Evolutionary conservation across 352 stramenopile species (phyloP), one percentile per base, ranked within the genome.

Genomic region (Phytophthora tubulina): DNA sequence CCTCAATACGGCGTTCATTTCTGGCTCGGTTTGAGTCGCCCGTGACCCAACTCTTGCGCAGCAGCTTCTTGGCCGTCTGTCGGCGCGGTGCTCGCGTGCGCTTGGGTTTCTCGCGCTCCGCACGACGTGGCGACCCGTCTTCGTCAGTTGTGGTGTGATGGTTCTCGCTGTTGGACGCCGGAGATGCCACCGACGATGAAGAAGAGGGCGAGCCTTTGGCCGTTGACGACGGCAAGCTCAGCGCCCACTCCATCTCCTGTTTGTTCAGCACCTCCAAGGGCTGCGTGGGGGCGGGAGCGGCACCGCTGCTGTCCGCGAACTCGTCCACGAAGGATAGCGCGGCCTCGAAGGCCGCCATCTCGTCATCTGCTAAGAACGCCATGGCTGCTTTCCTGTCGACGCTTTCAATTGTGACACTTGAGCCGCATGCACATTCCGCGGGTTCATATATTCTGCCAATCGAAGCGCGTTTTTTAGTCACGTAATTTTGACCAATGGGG

Each of bases 1-100:
- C 72, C 50, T 85, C 78, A 53, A 82, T 75, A 17, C 72, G 54
- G 4, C 78, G 78, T 31, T 80, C 78, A 44, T 85, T 78, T 38
- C 78, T 75, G 17, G 76, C 78, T 3, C 73, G 72, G 49, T 82
- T 82, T 7, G 72, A 76, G 49, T 82, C 70, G 30, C 70, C 70
- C 4, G 66, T 74, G 21, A 63, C 65, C 70, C 70, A 78, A 48
- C 59, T 78, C 53, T 78, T 78, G 46, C 70, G 70, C 58, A 78
- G 53, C 3, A 78, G 59, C 63, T 80, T 77, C 70, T 81, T 81
- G 36, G 62, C 53, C 39, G 74, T 70, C 42, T 52, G 49, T 7
- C 70, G 65, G 42, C 70, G 54, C 33, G 65, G 65, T 6, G 66
- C 65, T 35, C 65, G 39, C n/a, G 45, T 30, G 39, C 65, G 70